phyloP scores from a whole-genome alignment of 176 grass and related monocot genomes.

The Calamus simplicifolius region DNA sequence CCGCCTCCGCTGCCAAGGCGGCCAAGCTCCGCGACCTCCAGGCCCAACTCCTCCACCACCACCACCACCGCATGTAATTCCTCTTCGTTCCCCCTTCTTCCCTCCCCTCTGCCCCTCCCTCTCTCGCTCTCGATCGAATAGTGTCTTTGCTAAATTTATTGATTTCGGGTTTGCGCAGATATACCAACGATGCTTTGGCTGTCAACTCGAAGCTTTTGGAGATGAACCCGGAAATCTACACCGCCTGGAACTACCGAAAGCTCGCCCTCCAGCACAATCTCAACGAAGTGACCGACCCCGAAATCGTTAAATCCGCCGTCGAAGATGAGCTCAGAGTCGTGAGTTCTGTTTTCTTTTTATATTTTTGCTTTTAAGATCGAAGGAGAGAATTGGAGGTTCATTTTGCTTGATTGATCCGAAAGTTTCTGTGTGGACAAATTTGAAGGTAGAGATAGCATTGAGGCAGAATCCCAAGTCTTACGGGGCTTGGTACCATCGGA shows the following conservation, averaged over 20 bases:
- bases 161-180: constrained; percentile 20
- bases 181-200: constrained; percentile 64
- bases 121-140: background rate
- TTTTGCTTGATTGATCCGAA: background rate
- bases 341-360: background rate
- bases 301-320: constrained; percentile 43
- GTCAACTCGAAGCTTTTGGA: constrained; percentile 77
- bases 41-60: constrained; percentile 55
- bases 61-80: constrained; percentile 55
- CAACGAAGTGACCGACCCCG: constrained; percentile 39
- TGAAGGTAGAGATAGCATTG: constrained; percentile 69
- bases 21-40: constrained; percentile 63
- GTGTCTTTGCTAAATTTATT: too few species aligned
- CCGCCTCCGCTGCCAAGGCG: constrained; percentile 44
- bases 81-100: background rate
- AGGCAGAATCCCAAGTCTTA: constrained; percentile 88
- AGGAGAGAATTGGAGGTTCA: background rate
- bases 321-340: constrained; percentile 68
- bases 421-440: constrained; percentile 1
- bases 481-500: constrained; percentile 89
- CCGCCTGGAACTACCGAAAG: constrained; percentile 87
- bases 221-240: constrained; percentile 89
- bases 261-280: constrained; percentile 68
- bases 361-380: too few species aligned
- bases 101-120: background rate